These are phyloP conservation scores for Schoenoplectus tabernaemontani DNA, from an alignment of 202 grass and related monocot species.

Conservation along the genomic window DNA sequence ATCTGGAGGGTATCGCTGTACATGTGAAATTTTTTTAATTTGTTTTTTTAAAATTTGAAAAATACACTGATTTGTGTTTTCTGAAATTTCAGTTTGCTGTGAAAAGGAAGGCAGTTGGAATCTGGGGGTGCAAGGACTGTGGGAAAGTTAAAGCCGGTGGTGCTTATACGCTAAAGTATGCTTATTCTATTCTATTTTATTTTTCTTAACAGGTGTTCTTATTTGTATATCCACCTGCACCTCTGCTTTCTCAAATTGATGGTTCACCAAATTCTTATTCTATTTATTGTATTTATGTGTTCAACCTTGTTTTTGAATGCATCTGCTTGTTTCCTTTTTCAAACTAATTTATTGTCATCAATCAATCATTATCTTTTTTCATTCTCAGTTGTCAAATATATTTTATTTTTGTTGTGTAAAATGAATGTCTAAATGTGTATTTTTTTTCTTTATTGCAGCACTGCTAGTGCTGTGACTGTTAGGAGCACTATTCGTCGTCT, in stretches of 20 bases:
- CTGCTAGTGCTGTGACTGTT: constrained; percentile 81
- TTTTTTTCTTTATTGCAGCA: constrained; percentile 41
- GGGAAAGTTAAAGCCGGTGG: constrained; percentile 96
- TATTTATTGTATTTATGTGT: neutral
- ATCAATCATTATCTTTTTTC: neutral
- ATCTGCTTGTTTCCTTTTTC: neutral
- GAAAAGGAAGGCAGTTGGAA: constrained; percentile 86
- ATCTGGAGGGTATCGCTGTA: neutral
- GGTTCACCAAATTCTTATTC: neutral
- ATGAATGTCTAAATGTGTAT: neutral
- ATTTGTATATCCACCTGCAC: neutral
- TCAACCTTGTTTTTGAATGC: neutral
- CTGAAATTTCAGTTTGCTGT: constrained; percentile 55
- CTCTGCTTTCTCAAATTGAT: neutral
- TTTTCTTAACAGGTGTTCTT: neutral
- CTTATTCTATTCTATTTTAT: neutral
- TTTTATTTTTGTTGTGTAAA: neutral
- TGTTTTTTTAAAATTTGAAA: neutral
- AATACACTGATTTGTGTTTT: neutral
- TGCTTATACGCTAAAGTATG: constrained; percentile 88
- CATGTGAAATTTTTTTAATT: neutral
- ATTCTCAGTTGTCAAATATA: neutral
- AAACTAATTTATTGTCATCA: neutral
- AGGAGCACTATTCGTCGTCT: constrained; percentile 85
- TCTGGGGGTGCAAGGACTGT: constrained; percentile 92